Base-by-base conservation (phyloP, 1,284 basidiomycete species). In the Phellinidium pouzarii region DNA sequence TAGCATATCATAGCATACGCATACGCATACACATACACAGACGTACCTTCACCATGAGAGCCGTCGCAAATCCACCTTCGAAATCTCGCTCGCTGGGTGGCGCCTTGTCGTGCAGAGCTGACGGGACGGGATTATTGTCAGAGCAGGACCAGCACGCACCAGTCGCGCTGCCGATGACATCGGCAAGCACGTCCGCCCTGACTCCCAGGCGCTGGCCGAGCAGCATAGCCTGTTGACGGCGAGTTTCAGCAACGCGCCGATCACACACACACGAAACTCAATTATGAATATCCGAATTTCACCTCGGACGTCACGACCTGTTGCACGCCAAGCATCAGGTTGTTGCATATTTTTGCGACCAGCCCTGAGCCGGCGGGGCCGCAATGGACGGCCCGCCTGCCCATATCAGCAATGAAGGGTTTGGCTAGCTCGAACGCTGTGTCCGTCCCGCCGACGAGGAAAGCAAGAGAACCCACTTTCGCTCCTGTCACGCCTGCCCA, bases 321-420 rank as follows among this genome's bases (percentile, higher is more conserved):
- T 60, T 91, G 76, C 1, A 89, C 83, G 2, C 86, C 86, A 34
- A 89, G 71, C 34, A 90, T 75, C 51, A 89, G 77, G 65, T 93
- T 93, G 68, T 93, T 93, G 70, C 87, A 90, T 40, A 93, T 90
- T 71, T 94, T 93, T 6, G 91, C 90, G 1, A 78, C 89, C 12
- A 94, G 70, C 0, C 91, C 91, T 4, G 86, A 78, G n/a, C 91
- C 91, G 8, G 87, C 85, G n/a, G 78, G 74, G 1, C 92, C 92
- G 67, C 92, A 94, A 64, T 93, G 78, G 44, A 94, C 84, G 49
- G 89, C 81, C 4, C 84, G 79, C 52, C 76, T 76, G 5, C 93
- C 92, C 92, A 95, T 95, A 43, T 74, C 62, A n/a, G 75, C 65
- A 22, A 90, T 73, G 41, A 79, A 70, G 2, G 85, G 80, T 48